Evolutionary conservation across 2,329 filamentous ascomycete species (phyloP).

Genomic region (Eutypa lata): DNA sequence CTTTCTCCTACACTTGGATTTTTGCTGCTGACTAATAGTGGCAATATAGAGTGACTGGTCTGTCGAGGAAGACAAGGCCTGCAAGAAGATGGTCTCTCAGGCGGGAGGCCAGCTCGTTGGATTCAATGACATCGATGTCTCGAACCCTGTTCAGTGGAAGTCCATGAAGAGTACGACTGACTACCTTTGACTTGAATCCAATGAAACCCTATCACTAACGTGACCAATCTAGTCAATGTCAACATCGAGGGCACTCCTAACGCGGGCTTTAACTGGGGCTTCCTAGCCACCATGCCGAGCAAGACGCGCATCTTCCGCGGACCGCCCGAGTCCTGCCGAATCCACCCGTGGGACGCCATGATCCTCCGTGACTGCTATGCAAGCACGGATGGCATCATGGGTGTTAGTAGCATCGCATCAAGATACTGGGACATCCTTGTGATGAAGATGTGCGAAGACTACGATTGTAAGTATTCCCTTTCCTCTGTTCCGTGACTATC

Average conservation of each 20-base stretch:
- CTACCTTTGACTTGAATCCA: background rate
- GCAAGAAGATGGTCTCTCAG: constrained; percentile 7
- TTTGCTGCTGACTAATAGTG: no score
- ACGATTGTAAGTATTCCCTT: constrained; percentile 4
- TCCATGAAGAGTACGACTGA: background rate
- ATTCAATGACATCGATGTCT: background rate
- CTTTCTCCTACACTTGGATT: no score
- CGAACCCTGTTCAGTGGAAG: background rate
- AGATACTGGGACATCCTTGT: constrained; percentile 16
- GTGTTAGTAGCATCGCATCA: background rate
- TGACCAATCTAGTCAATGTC: constrained; percentile 4
- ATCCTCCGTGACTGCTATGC: constrained; percentile 12
- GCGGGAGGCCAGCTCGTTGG: constrained; percentile 3
- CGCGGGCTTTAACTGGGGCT: constrained; percentile 1
- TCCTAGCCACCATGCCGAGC: constrained; percentile 1
- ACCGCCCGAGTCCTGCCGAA: background rate
- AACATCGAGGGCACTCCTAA: constrained; percentile 1
- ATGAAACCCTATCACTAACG: constrained; percentile 3
- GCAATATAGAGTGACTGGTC: constrained; percentile 3
- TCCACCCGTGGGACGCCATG: constrained; percentile 11
- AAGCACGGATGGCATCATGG: background rate
- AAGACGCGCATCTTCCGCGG: constrained; percentile 7
- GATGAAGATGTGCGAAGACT: constrained; percentile 9
- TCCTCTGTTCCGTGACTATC: background rate
- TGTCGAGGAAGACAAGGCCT: constrained; percentile 4